Conservation (phyloP, 1,139 yeast species). For the Geotrichum fermentans region DNA sequence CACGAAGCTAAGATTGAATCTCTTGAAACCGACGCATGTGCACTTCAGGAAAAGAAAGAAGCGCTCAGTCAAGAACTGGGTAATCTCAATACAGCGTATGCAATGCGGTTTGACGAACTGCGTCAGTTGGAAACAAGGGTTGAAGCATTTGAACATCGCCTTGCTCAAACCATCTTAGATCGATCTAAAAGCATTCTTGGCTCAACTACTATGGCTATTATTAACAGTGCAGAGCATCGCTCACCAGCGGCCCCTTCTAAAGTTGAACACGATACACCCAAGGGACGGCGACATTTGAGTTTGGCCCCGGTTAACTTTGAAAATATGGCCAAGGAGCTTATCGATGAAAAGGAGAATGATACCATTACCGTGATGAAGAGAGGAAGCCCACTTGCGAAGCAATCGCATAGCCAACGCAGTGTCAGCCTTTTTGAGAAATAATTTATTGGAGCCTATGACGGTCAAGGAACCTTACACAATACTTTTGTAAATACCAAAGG, state of each 20-base stretch:
- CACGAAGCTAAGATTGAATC: constrained; percentile 21
- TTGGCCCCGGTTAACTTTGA: constrained; percentile 26
- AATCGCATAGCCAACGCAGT: constrained; percentile 31
- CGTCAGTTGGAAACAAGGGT: constrained; percentile 31
- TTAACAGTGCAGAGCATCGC: constrained; percentile 23
- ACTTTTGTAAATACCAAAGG: too few species aligned
- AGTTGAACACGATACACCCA: constrained; percentile 11
- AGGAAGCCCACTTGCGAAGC: constrained; percentile 21
- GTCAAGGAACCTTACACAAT: too few species aligned
- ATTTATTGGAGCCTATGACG: background rate
- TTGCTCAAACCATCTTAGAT: constrained; percentile 31
- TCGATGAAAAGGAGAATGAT: constrained; percentile 27
- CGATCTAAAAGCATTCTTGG: constrained; percentile 36
- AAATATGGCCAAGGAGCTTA: constrained; percentile 25
- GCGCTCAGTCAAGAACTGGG: constrained; percentile 28
- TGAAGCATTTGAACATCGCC: constrained; percentile 28
- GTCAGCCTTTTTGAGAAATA: constrained; percentile 29
- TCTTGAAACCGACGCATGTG: constrained; percentile 23
- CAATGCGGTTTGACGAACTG: constrained; percentile 30
- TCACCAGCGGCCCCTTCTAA: constrained; percentile 2
- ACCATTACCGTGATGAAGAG: constrained; percentile 19
- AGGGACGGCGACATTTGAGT: constrained; percentile 28
- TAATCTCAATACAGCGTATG: constrained; percentile 29
- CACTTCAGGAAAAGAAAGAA: constrained; percentile 26
- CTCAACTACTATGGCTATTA: constrained; percentile 33